Base-by-base conservation (phyloP, 768 basidiomycete genomes). In the Kwoniella sp. region DNA sequence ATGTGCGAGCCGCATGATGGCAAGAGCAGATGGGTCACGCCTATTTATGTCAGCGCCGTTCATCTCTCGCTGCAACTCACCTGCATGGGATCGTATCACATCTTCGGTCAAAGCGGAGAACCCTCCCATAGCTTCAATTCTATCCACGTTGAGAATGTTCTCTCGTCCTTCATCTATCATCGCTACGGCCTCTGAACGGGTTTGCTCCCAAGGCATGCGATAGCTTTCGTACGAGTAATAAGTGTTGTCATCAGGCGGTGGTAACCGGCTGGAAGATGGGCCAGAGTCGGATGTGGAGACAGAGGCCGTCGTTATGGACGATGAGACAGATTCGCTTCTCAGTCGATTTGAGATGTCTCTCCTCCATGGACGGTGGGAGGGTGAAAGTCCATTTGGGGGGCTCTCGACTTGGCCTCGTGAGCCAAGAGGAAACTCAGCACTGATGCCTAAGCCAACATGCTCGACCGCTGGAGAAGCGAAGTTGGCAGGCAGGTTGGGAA, bases 21-120 rank as follows among this genome's bases (percentile, higher is more conserved):
- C 44, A 99, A 85, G 29, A 97, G 84, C 52, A 99, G 85, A 83
- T 99, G 95, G 0, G 95, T 99, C 21, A 92, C 92, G 19, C 89
- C 95, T 97, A 49, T 10, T 7, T 5, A 27, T 52, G 33, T 33
- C 33, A 60, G 58, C 58, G 48, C 50, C 19, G 22, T 10, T 37
- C 37, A 19, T 12, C 24, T 10, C 21, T 7, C 26, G 73, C 26
- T 26, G 54, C 64, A 37, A 69, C 88, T 71, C 76, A 94, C 92
- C 93, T 37, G 64, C 57, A 48, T 78, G 56, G 7, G 71, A 65
- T 8, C 62, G 53, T 33, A 78, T 70, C 17, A 67, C 63, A 10
- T 72, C 72, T 15, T 69, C 65, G 7, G 63, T 71, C 58, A 79
- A 50, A 7, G 57, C 64, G 12, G 63, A 68, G 4, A 77, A 50